Percentiles rank a stretch among this genome's conserved stretches.
These are phyloP conservation scores for Tetracentron sinense DNA, from an alignment of 164 flowering plant species.

Conservation along the genomic window DNA sequence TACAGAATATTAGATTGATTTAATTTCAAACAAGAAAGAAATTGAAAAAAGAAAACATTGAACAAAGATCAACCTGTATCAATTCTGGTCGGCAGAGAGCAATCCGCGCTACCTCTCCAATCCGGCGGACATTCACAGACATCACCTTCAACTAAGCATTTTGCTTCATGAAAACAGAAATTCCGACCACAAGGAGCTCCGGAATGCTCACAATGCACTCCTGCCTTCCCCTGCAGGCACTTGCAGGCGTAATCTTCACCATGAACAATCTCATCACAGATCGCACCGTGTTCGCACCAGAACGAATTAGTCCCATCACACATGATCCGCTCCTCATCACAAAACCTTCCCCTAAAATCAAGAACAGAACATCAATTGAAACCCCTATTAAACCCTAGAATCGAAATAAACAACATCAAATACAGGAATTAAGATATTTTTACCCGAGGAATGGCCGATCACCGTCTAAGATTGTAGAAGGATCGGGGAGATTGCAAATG, in stretches of 20 bases:
- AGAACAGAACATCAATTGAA: background rate
- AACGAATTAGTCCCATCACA: slow-evolving; percentile 36
- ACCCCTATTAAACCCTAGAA: background rate
- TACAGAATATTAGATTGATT: no score
- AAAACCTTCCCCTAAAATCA: slow-evolving; percentile 27
- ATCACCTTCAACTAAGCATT: slow-evolving; percentile 26
- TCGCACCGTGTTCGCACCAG: slow-evolving; percentile 38
- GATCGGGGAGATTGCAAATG: slow-evolving; percentile 31
- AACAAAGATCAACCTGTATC: slow-evolving; percentile 9
- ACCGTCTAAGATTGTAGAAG: slow-evolving; percentile 31
- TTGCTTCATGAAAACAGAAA: slow-evolving; percentile 34
- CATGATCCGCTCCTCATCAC: slow-evolving; percentile 36
- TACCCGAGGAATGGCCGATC: slow-evolving; percentile 36
- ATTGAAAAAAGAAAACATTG: no score
- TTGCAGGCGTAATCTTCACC: slow-evolving; percentile 32
- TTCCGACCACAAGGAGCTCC: slow-evolving; percentile 34
- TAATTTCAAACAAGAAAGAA: background rate
- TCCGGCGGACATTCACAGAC: slow-evolving; percentile 26
- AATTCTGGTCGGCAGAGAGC: slow-evolving; percentile 28
- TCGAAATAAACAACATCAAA: background rate
- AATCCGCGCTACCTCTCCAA: slow-evolving; percentile 34
- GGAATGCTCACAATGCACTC: slow-evolving; percentile 28
- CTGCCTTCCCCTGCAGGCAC: slow-evolving; percentile 25
- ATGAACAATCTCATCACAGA: slow-evolving; percentile 32
- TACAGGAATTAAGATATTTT: background rate